A percentile compares a stretch with the other conserved stretches of the same genome.
These are phyloP conservation scores for Acorus gramineus DNA, from an alignment of 106 monocot genomes.

Conservation along the genomic window DNA sequence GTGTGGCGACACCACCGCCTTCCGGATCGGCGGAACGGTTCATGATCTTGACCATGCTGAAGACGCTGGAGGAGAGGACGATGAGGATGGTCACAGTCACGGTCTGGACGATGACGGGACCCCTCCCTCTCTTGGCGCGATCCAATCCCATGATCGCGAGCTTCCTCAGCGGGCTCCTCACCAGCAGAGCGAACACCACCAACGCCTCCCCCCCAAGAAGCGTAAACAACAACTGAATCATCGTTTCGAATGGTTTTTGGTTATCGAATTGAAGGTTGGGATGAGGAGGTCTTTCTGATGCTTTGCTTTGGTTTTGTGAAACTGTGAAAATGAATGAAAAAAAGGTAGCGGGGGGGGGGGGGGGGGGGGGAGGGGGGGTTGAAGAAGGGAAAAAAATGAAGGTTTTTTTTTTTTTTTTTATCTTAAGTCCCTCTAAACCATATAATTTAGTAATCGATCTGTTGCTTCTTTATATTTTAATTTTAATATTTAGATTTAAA, in stretches of 20 bases:
- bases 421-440: too few species aligned
- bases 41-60: constrained; percentile 62
- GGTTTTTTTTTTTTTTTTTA: too few species aligned
- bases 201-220: constrained; percentile 46
- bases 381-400: too few species aligned
- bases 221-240: constrained; percentile 63
- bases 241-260: not conserved
- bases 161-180: constrained; percentile 43
- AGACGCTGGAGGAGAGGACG: constrained; percentile 41
- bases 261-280: too few species aligned
- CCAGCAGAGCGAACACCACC: constrained; percentile 35
- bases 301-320: too few species aligned
- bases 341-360: too few species aligned
- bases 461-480: too few species aligned
- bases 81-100: constrained; percentile 38
- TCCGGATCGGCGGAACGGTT: constrained; percentile 17
- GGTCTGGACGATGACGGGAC: constrained; percentile 50
- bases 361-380: too few species aligned
- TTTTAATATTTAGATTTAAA: too few species aligned
- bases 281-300: too few species aligned
- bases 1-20: constrained; percentile 31
- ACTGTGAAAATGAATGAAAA: too few species aligned
- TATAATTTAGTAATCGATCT: too few species aligned
- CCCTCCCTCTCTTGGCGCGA: constrained; percentile 59
- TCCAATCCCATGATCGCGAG: constrained; percentile 43